Conservation (phyloP, 495 filamentous ascomycete species). For the Aspergillus ostianus region DNA sequence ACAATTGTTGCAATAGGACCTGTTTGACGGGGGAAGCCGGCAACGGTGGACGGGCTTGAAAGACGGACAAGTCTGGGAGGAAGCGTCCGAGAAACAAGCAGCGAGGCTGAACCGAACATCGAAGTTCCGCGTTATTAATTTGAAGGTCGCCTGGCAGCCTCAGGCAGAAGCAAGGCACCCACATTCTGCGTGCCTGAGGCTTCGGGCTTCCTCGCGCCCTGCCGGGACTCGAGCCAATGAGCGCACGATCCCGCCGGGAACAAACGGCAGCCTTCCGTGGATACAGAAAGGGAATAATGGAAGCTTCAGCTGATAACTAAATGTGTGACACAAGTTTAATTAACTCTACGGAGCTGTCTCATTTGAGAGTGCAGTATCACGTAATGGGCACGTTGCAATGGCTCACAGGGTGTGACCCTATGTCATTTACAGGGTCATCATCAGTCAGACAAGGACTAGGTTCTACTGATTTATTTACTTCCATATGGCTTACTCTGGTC, state of each 20-base stretch:
- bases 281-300: neutral
- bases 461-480: conserved; percentile 20
- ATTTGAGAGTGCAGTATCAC: neutral
- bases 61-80: conserved; percentile 17
- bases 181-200: conserved; percentile 15
- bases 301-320: neutral
- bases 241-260: neutral
- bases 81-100: conserved; percentile 39
- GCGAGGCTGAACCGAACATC: conserved; percentile 15
- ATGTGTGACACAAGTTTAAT: neutral
- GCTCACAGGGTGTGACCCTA: neutral
- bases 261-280: conserved; percentile 16
- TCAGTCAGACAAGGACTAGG: neutral
- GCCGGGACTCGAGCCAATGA: neutral
- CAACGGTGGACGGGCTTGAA: conserved; percentile 21
- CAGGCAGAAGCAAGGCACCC: conserved; percentile 27
- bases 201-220: neutral
- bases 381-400: neutral
- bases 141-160: conserved; percentile 15
- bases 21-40: conserved; percentile 14
- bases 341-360: neutral
- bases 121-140: conserved; percentile 14
- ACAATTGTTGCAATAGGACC: conserved; percentile 14
- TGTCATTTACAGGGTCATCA: neutral
- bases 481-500: conserved; percentile 42